Conservation (phyloP, 2,329 filamentous ascomycete genomes). For the Magnaporthiopsis rhizophila region DNA sequence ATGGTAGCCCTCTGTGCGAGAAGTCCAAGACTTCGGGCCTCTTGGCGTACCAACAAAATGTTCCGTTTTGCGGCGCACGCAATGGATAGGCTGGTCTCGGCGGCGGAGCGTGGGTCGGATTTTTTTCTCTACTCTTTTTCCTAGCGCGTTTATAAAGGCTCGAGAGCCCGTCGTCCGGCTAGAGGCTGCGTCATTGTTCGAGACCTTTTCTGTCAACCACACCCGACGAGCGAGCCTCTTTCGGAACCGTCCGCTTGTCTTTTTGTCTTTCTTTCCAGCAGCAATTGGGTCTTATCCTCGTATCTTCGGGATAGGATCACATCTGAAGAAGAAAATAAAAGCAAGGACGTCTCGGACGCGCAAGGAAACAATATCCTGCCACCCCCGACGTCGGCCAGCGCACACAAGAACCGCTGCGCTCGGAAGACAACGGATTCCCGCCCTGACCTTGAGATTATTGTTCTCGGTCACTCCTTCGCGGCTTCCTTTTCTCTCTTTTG, state of each 20-base stretch:
- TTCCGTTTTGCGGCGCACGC: not conserved
- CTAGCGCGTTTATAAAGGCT: conserved; percentile 1
- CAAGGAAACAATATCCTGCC: not conserved
- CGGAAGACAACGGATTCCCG: not conserved
- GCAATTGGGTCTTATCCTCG: not conserved
- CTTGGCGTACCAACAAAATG: conserved; percentile 4
- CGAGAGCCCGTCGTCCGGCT: not conserved
- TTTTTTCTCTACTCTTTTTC: not conserved
- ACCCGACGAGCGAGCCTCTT: not conserved
- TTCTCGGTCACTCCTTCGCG: not conserved
- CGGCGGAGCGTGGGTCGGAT: not conserved
- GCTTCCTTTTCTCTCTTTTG: too few relatives aligned
- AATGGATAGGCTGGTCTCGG: not conserved
- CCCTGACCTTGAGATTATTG: not conserved
- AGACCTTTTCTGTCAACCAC: not conserved
- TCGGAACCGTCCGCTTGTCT: not conserved
- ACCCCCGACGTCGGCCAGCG: not conserved
- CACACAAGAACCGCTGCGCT: not conserved
- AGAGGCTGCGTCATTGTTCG: conserved; percentile 6
- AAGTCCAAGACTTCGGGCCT: conserved; percentile 2
- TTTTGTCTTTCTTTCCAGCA: not conserved
- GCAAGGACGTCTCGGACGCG: not conserved
- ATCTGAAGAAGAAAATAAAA: not conserved
- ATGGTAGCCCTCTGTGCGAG: not conserved
- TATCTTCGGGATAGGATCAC: not conserved